These are phyloP conservation scores for Trichoderma erinaceum DNA, from an alignment of 495 filamentous ascomycete species.

Conservation along the genomic window DNA sequence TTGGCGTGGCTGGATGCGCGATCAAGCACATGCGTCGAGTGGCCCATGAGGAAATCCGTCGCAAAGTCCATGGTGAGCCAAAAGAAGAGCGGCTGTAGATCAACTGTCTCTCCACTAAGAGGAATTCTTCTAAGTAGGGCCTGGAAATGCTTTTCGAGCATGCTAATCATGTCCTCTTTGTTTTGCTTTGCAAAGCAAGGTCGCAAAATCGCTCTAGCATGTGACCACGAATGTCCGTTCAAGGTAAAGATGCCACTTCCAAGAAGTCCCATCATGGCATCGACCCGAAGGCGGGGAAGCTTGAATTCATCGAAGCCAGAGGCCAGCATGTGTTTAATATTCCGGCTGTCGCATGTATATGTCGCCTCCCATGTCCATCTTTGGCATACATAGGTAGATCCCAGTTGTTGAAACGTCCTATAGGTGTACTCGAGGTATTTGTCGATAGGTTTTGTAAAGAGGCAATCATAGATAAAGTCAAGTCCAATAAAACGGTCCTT, in stretches of 20 bases:
- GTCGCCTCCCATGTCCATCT: slow-evolving; percentile 31
- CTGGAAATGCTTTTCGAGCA: slow-evolving; percentile 47
- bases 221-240: slow-evolving; percentile 37
- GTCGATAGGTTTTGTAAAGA: slow-evolving; percentile 22
- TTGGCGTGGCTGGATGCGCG: slow-evolving; percentile 23
- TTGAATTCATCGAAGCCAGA: slow-evolving; percentile 62
- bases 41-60: slow-evolving; percentile 62
- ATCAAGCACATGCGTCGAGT: slow-evolving; percentile 30
- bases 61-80: slow-evolving; percentile 60
- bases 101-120: slow-evolving; percentile 32
- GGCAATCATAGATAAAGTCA: slow-evolving; percentile 25
- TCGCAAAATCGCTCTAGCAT: slow-evolving; percentile 36
- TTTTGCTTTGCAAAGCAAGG: slow-evolving; percentile 35
- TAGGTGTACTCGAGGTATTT: slow-evolving; percentile 25
- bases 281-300: slow-evolving; percentile 29
- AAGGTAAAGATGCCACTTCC: slow-evolving; percentile 44
- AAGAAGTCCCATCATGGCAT: slow-evolving; percentile 33
- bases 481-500: slow-evolving; percentile 28
- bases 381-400: slow-evolving; percentile 28
- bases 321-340: slow-evolving; percentile 62
- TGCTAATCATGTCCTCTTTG: slow-evolving; percentile 41
- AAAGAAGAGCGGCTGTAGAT: slow-evolving; percentile 58
- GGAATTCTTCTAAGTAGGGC: slow-evolving; percentile 37
- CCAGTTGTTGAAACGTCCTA: slow-evolving; percentile 23
- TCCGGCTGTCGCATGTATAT: slow-evolving; percentile 60